phyloP scores from a whole-genome alignment of 1,139 yeast genomes.

The Protomyces gravidus region DNA sequence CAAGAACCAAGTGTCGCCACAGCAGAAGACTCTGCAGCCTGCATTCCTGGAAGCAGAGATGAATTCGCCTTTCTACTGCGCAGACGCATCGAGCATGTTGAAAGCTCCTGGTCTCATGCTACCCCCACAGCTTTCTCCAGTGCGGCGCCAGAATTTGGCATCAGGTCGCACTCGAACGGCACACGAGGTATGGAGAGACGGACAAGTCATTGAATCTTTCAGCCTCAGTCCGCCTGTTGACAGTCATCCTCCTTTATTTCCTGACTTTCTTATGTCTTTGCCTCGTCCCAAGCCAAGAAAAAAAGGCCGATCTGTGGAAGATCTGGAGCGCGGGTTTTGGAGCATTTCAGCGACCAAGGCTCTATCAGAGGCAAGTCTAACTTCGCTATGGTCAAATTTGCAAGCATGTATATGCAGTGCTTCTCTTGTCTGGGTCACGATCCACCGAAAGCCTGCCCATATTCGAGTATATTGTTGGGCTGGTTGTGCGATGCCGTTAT shows the following conservation, averaged over 20 bases:
- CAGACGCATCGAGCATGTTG: background rate
- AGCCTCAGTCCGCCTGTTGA: background rate
- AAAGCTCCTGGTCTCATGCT: background rate
- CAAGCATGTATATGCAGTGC: background rate
- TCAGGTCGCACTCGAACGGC: background rate
- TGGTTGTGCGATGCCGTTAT: background rate
- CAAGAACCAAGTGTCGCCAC: background rate
- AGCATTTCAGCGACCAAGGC: background rate
- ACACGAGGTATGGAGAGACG: background rate
- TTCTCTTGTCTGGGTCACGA: background rate
- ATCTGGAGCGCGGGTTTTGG: background rate
- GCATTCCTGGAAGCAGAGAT: background rate
- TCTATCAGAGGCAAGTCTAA: background rate
- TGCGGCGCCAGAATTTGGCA: background rate
- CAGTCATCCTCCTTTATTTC: background rate
- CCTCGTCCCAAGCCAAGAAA: background rate
- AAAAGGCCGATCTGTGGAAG: background rate
- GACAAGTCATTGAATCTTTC: background rate
- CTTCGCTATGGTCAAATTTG: background rate
- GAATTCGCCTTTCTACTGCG: background rate
- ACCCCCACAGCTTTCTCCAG: background rate
- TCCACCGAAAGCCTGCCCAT: background rate
- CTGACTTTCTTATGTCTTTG: background rate
- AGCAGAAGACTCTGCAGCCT: background rate
- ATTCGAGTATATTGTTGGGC: background rate